Conservation (phyloP, 805 yeast species). For the Spathaspora passalidarum region DNA sequence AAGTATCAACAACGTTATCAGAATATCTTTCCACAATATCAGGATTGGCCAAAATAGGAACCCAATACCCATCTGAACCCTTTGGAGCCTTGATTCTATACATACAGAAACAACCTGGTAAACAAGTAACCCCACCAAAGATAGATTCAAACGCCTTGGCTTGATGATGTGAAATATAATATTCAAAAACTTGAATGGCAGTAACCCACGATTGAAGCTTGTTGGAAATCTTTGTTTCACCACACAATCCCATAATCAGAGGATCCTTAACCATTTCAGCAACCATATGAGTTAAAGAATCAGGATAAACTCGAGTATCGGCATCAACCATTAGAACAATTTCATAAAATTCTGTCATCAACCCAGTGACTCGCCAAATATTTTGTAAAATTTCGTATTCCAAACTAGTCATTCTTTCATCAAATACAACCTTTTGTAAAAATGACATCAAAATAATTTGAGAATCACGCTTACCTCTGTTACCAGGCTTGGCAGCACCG, state of each 20-base stretch:
- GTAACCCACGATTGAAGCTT: slow-evolving; percentile 85
- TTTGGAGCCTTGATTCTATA: slow-evolving; percentile 89
- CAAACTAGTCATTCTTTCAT: slow-evolving; percentile 90
- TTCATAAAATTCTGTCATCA: slow-evolving; percentile 81
- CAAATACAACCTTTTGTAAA: slow-evolving; percentile 80
- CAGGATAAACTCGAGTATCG: slow-evolving; percentile 85
- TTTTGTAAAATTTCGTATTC: slow-evolving; percentile 74
- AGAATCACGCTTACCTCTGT: slow-evolving; percentile 95
- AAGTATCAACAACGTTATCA: slow-evolving; percentile 77
- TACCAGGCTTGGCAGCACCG: slow-evolving; percentile 69
- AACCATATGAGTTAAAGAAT: slow-evolving; percentile 83
- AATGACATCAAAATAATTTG: slow-evolving; percentile 90
- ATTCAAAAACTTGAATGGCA: slow-evolving; percentile 89
- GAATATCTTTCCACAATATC: slow-evolving; percentile 90
- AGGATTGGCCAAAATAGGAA: slow-evolving; percentile 88
- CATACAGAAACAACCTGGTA: slow-evolving; percentile 94
- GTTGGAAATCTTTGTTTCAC: slow-evolving; percentile 89
- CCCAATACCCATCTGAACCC: slow-evolving; percentile 72
- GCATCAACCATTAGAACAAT: slow-evolving; percentile 91
- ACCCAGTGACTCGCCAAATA: slow-evolving; percentile 81
- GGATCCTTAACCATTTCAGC: slow-evolving; percentile 90
- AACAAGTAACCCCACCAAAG: slow-evolving; percentile 91
- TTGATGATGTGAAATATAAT: slow-evolving; percentile 90
- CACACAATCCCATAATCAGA: slow-evolving; percentile 86
- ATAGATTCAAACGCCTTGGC: slow-evolving; percentile 94